Evolutionary conservation across 202 grass and related monocot species (phyloP), one percentile per base, ranked within the genome.

Genomic region (Alloteropsis angusta): DNA sequence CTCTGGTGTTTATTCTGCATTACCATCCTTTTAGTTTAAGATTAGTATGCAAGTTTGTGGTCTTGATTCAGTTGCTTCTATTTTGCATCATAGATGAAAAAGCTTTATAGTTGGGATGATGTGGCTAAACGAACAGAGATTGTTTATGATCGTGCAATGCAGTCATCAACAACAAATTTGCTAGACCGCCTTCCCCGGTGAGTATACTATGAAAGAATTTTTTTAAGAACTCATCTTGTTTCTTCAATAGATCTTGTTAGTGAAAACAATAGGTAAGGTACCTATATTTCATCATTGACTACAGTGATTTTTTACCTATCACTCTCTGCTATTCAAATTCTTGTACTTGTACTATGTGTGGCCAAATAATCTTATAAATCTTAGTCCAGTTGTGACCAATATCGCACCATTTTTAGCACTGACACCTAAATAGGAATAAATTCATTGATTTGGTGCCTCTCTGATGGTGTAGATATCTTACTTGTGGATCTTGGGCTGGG

Each of bases 71-170:
- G 30, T 56, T 60, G 30, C 7, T 45, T 84, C 34, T 57, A 14
- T 79, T 83, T 8, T 72, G 34, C 9, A 36, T 80, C 1, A 3
- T 79, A 97, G 94, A 92, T 97, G 87, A 93, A 92, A 86, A 83
- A 53, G 49, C 78, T 91, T 21, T 97, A 97, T 65, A 97, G 92
- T 72, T 97, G 94, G 94, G 88, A 97, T 86, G 91, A 97, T 74
- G 91, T 97, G 28, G 88, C 94, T 2, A 88, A 90, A 83, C 91
- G 91, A 90, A 97, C 91, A 38, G 94, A 90, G 70, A 92, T 90
- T 45, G 94, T 97, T 41, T 93, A 93, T 65, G 83, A 88, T 76
- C 59, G 65, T 74, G 91, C 89, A 58, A 83, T 92, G 80, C 65
- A 75, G 18, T 90, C 82, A 45, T 49, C 77, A 17, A 73, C 84